These are phyloP conservation scores for Penicillium frequentans DNA, from an alignment of 2,329 filamentous ascomycete species.

Conservation along the genomic window DNA sequence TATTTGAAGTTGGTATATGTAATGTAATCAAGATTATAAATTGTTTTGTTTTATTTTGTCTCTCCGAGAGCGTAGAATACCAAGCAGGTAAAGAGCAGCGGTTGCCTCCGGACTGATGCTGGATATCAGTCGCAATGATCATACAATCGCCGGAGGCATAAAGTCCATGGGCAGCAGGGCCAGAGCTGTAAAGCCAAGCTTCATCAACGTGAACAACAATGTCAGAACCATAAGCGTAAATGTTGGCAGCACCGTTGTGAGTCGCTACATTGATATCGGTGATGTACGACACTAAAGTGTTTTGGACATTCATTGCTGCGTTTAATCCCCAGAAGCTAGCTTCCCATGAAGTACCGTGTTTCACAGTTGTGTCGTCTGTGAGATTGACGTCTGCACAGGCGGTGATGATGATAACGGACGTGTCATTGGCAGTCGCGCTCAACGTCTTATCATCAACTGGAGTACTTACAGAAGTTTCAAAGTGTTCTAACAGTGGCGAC, in stretches of 20 bases:
- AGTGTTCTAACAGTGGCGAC: no score
- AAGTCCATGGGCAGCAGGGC: conserved; percentile 27
- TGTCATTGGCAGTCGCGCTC: conserved; percentile 14
- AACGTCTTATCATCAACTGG: conserved; percentile 2
- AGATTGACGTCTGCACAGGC: conserved; percentile 13
- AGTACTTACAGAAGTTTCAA: no score
- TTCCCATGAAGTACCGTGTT: conserved; percentile 29
- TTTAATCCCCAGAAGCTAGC: conserved; percentile 35
- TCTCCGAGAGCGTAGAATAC: conserved; percentile 23
- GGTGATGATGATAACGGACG: conserved; percentile 15
- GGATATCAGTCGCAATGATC: conserved; percentile 21
- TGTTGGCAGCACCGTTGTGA: conserved; percentile 35
- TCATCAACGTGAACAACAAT: conserved; percentile 27
- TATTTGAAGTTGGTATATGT: no score
- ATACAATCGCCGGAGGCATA: conserved; percentile 36
- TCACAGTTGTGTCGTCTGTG: conserved; percentile 26
- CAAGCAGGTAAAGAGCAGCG: conserved; percentile 31
- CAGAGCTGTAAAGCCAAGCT: conserved; percentile 27
- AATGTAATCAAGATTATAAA: no score
- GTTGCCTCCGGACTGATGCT: conserved; percentile 28
- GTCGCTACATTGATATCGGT: conserved; percentile 31
- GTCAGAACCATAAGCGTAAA: conserved; percentile 32
- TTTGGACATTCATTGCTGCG: conserved; percentile 33
- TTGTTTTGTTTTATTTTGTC: no score
- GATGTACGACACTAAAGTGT: conserved; percentile 22